Conservation (phyloP, 2,329 filamentous ascomycete genomes). For the Penicillium sp. region DNA sequence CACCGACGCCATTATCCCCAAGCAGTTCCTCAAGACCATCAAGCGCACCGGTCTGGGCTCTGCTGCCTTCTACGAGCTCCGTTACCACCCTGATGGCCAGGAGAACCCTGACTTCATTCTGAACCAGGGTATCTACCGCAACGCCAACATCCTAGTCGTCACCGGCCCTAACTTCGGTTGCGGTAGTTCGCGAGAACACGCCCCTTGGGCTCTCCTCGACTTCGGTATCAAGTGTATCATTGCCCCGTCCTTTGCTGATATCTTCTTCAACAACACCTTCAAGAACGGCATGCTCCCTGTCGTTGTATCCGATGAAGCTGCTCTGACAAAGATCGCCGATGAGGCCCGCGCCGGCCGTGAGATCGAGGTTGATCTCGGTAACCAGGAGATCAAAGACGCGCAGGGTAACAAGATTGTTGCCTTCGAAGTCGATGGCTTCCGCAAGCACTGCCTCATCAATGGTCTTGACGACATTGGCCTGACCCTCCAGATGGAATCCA, state of each 20-base stretch:
- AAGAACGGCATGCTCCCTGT: constrained; percentile 99
- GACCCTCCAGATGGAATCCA: constrained; percentile 88
- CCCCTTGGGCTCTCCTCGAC: constrained; percentile 94
- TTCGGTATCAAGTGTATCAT: constrained; percentile 96
- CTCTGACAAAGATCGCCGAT: constrained; percentile 71
- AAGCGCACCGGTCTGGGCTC: constrained; percentile 92
- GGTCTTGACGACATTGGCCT: constrained; percentile 94
- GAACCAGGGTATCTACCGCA: constrained; percentile 84
- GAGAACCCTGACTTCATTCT: constrained; percentile 84
- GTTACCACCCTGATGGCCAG: constrained; percentile 75
- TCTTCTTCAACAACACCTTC: constrained; percentile 99
- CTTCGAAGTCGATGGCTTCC: constrained; percentile 91
- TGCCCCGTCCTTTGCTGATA: constrained; percentile 84
- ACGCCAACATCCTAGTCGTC: constrained; percentile 85
- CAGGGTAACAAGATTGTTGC: constrained; percentile 72
- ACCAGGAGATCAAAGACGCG: constrained; percentile 79
- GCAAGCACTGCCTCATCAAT: constrained; percentile 91
- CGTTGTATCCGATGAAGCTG: constrained; percentile 67
- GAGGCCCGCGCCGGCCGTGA: constrained; percentile 81
- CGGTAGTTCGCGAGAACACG: constrained; percentile 89
- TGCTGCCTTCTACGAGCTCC: constrained; percentile 84
- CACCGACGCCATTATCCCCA: constrained; percentile 99
- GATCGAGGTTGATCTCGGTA: constrained; percentile 85
- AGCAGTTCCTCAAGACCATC: constrained; percentile 99
- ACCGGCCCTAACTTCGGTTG: constrained; percentile 96